Conservation (phyloP, 2,329 filamentous ascomycete genomes). For the Cordyceps javanica region DNA sequence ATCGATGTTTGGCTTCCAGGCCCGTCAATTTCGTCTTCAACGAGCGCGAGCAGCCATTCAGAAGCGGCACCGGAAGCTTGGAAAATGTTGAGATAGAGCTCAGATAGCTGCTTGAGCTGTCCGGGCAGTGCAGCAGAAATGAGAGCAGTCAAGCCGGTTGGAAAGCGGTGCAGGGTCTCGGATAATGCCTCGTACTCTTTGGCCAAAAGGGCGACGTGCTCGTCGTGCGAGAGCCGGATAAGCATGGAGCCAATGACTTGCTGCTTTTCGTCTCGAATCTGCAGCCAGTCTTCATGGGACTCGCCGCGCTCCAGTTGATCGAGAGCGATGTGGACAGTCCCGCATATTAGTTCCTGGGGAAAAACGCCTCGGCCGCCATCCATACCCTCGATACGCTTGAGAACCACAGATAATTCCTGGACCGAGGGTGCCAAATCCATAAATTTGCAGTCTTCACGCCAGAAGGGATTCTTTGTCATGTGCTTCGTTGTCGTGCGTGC, state of each 20-base stretch:
- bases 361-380: constrained; percentile 24
- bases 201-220: constrained; percentile 81
- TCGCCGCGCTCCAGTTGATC: constrained; percentile 71
- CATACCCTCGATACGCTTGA: constrained; percentile 56
- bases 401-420: constrained; percentile 61
- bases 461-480: constrained; percentile 69
- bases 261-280: constrained; percentile 68
- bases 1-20: constrained; percentile 74
- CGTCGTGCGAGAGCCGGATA: constrained; percentile 76
- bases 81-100: constrained; percentile 88
- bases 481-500: constrained; percentile 67
- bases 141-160: constrained; percentile 74
- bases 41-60: constrained; percentile 88
- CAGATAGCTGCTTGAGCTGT: constrained; percentile 73
- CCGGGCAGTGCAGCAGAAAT: constrained; percentile 73
- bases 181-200: constrained; percentile 80
- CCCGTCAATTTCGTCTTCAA: constrained; percentile 96
- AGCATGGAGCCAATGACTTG: constrained; percentile 77
- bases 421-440: constrained; percentile 63
- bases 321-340: constrained; percentile 75
- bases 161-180: constrained; percentile 78
- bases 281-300: constrained; percentile 84
- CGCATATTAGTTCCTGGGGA: constrained; percentile 50
- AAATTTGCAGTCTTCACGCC: constrained; percentile 77
- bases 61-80: constrained; percentile 79